A percentile compares a stretch with the other conserved stretches of the same genome.
These are phyloP conservation scores for Tetragonia tetragonoides DNA, from an alignment of 148 eudicot genomes.

Conservation along the genomic window DNA sequence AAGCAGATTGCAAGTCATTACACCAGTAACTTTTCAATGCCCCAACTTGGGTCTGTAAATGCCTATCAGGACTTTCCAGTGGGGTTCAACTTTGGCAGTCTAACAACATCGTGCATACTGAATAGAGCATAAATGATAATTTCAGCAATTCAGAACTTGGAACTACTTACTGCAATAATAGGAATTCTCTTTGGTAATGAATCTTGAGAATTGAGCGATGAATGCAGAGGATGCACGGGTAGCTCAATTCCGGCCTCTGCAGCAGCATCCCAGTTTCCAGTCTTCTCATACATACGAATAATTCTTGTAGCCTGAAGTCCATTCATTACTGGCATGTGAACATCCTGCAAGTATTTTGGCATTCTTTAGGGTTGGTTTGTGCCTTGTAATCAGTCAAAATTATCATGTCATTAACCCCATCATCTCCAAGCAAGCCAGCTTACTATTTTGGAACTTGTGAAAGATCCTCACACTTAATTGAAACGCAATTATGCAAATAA, in stretches of 20 bases:
- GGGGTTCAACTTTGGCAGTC: not conserved
- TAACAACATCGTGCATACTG: not conserved
- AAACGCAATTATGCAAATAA: not conserved
- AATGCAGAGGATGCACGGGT: slow-evolving; percentile 24
- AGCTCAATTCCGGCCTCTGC: slow-evolving; percentile 67
- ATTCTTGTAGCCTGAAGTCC: slow-evolving; percentile 92
- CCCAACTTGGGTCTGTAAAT: not conserved
- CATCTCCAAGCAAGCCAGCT: too few relatives aligned
- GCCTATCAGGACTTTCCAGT: not conserved
- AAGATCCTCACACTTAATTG: too few relatives aligned
- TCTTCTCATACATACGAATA: slow-evolving; percentile 76
- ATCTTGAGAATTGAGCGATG: slow-evolving; percentile 27
- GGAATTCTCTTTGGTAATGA: slow-evolving; percentile 48
- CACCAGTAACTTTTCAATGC: not conserved
- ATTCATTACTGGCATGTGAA: slow-evolving; percentile 95
- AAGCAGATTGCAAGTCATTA: not conserved
- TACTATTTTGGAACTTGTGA: too few relatives aligned
- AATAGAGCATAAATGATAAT: slow-evolving; percentile 29
- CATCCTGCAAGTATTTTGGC: slow-evolving; percentile 52
- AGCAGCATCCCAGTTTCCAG: slow-evolving; percentile 90
- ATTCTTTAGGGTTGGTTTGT: not conserved
- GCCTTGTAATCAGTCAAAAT: not conserved
- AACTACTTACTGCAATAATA: slow-evolving; percentile 67
- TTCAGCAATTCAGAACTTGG: slow-evolving; percentile 10
- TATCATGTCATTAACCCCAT: not conserved